phyloP scores from a whole-genome alignment of 2,329 filamentous ascomycete species.

The Samsoniella hepiali region DNA sequence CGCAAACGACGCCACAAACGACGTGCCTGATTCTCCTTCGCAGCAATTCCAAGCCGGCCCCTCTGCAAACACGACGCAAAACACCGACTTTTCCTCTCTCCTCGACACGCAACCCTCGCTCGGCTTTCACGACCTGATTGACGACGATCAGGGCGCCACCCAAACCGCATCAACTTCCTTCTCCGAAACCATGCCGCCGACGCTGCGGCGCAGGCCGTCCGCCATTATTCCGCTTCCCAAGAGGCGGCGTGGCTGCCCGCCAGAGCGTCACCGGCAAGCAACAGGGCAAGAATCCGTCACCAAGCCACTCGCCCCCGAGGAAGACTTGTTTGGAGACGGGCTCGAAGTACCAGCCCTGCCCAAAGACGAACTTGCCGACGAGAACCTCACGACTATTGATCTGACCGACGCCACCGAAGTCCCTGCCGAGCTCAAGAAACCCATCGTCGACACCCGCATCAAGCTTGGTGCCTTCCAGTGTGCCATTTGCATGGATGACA shows the following conservation, averaged over 20 bases:
- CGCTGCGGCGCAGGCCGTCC: conserved; percentile 1
- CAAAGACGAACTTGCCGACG: conserved; percentile 18
- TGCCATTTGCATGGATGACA: conserved; percentile 65
- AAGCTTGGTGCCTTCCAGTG: conserved; percentile 60
- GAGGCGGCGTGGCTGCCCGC: conserved; percentile 25
- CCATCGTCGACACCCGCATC: conserved; percentile 46
- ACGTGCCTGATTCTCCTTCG: conserved; percentile 18
- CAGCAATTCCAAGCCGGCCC: conserved; percentile 17
- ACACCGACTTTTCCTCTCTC: conserved; percentile 21
- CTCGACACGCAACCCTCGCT: conserved; percentile 28
- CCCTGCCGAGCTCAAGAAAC: conserved; percentile 42
- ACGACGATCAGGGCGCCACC: conserved; percentile 27
- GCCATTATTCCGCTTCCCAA: conserved; percentile 23
- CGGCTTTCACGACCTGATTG: conserved; percentile 29
- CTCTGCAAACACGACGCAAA: conserved; percentile 22
- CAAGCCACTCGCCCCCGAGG: conserved; percentile 18
- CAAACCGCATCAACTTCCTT: conserved; percentile 30
- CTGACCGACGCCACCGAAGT: conserved; percentile 40
- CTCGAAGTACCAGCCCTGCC: conserved; percentile 19
- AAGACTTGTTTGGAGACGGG: conserved; percentile 30
- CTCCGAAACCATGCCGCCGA: conserved; percentile 30
- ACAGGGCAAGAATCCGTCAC: background rate
- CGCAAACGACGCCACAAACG: conserved; percentile 4
- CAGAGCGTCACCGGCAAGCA: background rate
- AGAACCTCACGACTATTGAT: conserved; percentile 32